Base-by-base conservation (phyloP, 108 stramenopile genomes). In the Skeletonema menzelii region DNA sequence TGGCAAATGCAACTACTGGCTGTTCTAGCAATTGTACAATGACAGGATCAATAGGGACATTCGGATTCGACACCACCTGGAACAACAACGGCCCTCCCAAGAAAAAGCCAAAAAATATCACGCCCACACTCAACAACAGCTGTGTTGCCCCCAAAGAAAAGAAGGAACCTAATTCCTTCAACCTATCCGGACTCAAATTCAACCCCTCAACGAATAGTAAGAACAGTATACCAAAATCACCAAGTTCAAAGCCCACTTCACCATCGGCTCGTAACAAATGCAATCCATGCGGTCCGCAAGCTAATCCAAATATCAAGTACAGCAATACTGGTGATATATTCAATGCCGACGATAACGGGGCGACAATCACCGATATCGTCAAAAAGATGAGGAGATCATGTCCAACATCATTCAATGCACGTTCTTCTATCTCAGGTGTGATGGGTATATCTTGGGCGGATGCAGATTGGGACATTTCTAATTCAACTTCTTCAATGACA, bases 221-320 rank as follows among this genome's bases (percentile, higher is more conserved):
- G 71, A 91, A 91, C n/a, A 91, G 75, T 58, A 91, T 88, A 13
- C 90, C 90, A 72, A 91, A 91, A 64, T 91, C 90, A 28, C 88
- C 90, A 8, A 91, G 35, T 59, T 83, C 69, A 27, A 87, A 72
- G 53, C 87, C 88, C 35, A 77, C 75, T 66, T 88, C 86, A 27
- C 65, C 84, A 40, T 84, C 64, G 0, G 77, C 83, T 14, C 68
- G 62, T n/a, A 91, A 82, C 7, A 91, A 27, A 3, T 64, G 27
- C 10, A 91, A 46, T n/a, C 87, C 87, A 60, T 84, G 81, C 2
- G 90, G 90, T n/a, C 90, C 90, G 11, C 73, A 38, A 0, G 77
- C 47, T 20, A 82, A 84, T 3, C 90, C 90, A 35, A 87, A 68
- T n/a, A 79, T 30, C 22, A 91, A 46, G 58, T 86, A 89, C 0